A percentile compares a stretch with the other conserved stretches of the same genome.
These are phyloP conservation scores for Neurospora crassa DNA, from an alignment of 2,329 filamentous ascomycete species.

Conservation along the genomic window DNA sequence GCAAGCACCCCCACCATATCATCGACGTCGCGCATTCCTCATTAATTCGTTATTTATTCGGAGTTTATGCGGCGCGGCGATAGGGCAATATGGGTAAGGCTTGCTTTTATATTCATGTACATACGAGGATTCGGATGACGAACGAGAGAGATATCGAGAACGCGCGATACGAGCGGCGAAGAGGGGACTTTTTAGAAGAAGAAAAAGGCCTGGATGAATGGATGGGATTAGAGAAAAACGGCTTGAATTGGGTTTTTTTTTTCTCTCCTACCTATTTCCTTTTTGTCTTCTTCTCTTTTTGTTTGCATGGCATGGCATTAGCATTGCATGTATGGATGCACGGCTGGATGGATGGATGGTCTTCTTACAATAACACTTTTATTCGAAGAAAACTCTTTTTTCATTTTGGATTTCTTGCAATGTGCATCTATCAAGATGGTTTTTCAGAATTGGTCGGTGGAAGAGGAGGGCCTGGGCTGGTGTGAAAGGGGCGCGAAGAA, in stretches of 20 bases:
- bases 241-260: neutral
- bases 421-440: too few species aligned
- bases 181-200: neutral
- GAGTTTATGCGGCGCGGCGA: neutral
- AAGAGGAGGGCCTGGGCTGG: too few species aligned
- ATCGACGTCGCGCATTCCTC: neutral
- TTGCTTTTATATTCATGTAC: neutral
- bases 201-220: neutral
- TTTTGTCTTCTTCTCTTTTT: neutral
- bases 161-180: neutral
- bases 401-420: too few species aligned
- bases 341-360: neutral
- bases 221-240: neutral
- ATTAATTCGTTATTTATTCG: neutral
- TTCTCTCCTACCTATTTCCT: neutral
- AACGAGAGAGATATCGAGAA: neutral
- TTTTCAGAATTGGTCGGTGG: too few species aligned
- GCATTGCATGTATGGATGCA: neutral
- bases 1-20: neutral
- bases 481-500: too few species aligned
- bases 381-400: too few species aligned
- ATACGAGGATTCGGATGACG: neutral
- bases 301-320: neutral
- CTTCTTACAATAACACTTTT: too few species aligned
- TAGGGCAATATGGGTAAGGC: neutral